A percentile compares a stretch with the other conserved stretches of the same genome.
These are phyloP conservation scores for Fomitopsis pinicola DNA, from an alignment of 1,284 basidiomycete genomes.

Conservation along the genomic window DNA sequence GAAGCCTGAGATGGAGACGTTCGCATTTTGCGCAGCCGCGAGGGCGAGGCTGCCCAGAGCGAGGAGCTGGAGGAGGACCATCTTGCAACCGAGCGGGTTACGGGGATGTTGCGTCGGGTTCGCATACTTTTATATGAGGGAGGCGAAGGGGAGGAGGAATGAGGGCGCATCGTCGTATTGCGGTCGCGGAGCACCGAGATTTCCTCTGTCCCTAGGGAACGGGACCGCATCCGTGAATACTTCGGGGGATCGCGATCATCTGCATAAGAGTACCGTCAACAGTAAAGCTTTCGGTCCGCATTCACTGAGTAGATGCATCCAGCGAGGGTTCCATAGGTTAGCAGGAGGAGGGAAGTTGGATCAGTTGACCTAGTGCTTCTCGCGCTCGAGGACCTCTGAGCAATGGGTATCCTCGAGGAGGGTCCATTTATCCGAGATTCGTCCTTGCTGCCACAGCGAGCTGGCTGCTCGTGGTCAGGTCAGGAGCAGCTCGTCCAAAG, in stretches of 20 bases:
- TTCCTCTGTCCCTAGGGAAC: background rate
- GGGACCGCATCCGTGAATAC: background rate
- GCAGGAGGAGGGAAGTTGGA: background rate
- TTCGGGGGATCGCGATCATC: background rate
- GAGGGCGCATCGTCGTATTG: background rate
- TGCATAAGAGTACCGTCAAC: background rate
- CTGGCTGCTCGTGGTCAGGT: background rate
- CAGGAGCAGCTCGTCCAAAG: too few relatives aligned
- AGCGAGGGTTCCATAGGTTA: background rate
- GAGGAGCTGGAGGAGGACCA: background rate
- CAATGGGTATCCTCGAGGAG: background rate
- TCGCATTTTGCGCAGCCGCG: background rate
- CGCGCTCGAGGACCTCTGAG: background rate
- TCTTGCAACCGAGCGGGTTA: background rate
- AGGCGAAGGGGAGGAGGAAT: background rate
- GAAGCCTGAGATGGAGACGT: background rate
- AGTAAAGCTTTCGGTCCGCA: background rate
- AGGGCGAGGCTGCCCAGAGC: background rate
- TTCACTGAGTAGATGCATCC: background rate
- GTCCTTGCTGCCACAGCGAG: background rate
- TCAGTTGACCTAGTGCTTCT: background rate
- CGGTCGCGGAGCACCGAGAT: conserved; percentile 2
- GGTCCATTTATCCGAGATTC: background rate
- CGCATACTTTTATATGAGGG: background rate
- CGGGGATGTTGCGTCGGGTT: background rate